Conservation (phyloP, 768 basidiomycete species). For the Tylopilus vinaceipallidus region DNA sequence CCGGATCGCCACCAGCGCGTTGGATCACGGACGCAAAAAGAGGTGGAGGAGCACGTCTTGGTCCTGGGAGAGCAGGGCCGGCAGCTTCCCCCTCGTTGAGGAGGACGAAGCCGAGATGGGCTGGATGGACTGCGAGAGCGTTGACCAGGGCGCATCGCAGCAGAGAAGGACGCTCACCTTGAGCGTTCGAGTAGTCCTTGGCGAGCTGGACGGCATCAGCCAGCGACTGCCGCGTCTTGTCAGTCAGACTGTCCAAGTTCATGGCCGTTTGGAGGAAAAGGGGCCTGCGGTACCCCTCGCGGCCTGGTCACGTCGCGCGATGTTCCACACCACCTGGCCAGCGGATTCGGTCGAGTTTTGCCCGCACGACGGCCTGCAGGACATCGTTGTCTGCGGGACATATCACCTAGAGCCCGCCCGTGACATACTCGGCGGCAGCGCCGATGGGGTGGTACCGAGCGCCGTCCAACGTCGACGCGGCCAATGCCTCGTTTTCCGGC, state of each 20-base stretch:
- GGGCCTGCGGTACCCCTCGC: not conserved
- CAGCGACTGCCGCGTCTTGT: constrained; percentile 73
- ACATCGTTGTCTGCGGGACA: constrained; percentile 86
- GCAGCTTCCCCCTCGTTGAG: constrained; percentile 60
- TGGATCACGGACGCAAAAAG: constrained; percentile 78
- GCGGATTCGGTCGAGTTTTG: constrained; percentile 94
- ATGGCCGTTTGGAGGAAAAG: constrained; percentile 16
- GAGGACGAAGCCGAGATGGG: constrained; percentile 78
- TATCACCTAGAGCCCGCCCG: constrained; percentile 65
- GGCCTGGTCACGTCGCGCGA: constrained; percentile 8
- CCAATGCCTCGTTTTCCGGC: constrained; percentile 68
- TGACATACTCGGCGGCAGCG: not conserved
- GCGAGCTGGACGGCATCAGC: constrained; percentile 75
- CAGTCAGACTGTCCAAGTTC: constrained; percentile 75
- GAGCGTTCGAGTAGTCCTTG: constrained; percentile 79
- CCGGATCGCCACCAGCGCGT: constrained; percentile 82
- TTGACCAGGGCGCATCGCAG: not conserved
- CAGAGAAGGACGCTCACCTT: constrained; percentile 46
- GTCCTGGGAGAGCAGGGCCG: constrained; percentile 35
- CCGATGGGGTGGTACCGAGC: not conserved
- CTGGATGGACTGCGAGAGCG: constrained; percentile 62
- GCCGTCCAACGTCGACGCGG: constrained; percentile 52
- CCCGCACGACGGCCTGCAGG: constrained; percentile 55
- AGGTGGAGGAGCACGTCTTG: constrained; percentile 40
- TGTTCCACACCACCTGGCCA: constrained; percentile 70